Conservation (phyloP, 805 yeast species). For the Saccharomycopsis sp. region DNA sequence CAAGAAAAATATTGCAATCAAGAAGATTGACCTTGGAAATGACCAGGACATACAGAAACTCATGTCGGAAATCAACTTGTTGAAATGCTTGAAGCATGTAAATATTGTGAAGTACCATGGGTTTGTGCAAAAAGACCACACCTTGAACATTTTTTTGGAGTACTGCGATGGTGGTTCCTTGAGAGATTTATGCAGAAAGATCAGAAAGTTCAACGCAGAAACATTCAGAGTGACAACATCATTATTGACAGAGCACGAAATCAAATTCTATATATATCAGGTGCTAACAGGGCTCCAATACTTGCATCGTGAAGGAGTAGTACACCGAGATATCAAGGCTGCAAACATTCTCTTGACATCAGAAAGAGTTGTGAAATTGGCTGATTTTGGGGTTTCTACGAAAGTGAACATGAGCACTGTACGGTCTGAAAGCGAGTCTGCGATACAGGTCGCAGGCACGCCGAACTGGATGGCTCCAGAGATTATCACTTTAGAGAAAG, state of each 20-base stretch:
- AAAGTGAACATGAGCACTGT: constrained; percentile 49
- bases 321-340: constrained; percentile 83
- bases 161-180: constrained; percentile 71
- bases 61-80: constrained; percentile 55
- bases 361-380: constrained; percentile 77
- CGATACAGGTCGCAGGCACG: constrained; percentile 73
- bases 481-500: constrained; percentile 73
- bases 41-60: constrained; percentile 15
- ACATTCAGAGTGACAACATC: constrained; percentile 68
- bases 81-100: constrained; percentile 77
- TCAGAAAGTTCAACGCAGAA: constrained; percentile 1
- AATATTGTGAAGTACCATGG: constrained; percentile 91
- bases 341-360: constrained; percentile 62
- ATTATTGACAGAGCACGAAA: constrained; percentile 60
- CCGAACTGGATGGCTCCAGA: constrained; percentile 99
- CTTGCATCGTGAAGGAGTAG: constrained; percentile 64
- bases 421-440: constrained; percentile 35
- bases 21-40: constrained; percentile 41
- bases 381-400: constrained; percentile 74
- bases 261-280: constrained; percentile 64
- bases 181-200: constrained; percentile 10
- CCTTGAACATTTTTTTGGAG: constrained; percentile 70
- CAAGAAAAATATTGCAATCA: constrained; percentile 66
- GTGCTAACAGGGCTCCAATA: constrained; percentile 67
- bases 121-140: constrained; percentile 63